phyloP scores from a whole-genome alignment of 73 alveolate genomes.

The Uronychia setigera region DNA sequence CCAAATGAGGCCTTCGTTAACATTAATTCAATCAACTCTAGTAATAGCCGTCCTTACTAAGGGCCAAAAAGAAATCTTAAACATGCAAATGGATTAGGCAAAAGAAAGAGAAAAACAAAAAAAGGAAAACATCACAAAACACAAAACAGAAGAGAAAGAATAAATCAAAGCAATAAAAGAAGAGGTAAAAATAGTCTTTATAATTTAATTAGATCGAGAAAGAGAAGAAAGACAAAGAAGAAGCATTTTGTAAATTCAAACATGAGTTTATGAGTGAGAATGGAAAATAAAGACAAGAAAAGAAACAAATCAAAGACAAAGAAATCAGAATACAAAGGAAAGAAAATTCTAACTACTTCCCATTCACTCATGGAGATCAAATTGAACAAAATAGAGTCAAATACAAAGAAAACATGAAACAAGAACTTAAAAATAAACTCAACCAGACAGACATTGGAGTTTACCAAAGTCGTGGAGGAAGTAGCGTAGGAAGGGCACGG shows the following conservation, averaged over 20 bases:
- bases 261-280: conserved; percentile 12
- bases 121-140: background rate
- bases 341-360: conserved; percentile 18
- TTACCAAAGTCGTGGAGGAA: too few species aligned
- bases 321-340: background rate
- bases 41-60: too few species aligned
- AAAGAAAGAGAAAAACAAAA: background rate
- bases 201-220: conserved; percentile 3
- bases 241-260: background rate
- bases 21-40: too few species aligned
- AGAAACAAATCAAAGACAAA: background rate
- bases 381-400: conserved; percentile 5
- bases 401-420: conserved; percentile 12
- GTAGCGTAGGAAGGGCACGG: background rate
- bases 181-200: too few species aligned
- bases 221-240: conserved; percentile 3
- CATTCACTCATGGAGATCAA: conserved; percentile 53
- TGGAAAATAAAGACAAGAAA: background rate
- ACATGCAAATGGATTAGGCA: background rate
- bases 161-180: too few species aligned
- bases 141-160: too few species aligned
- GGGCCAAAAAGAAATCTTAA: conserved; percentile 23
- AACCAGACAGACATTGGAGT: conserved; percentile 2
- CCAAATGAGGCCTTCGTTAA: too few species aligned
- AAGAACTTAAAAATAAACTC: conserved; percentile 14